These are phyloP conservation scores for Sclerotinia trifoliorum DNA, from an alignment of 2,329 filamentous ascomycete species.

Conservation along the genomic window DNA sequence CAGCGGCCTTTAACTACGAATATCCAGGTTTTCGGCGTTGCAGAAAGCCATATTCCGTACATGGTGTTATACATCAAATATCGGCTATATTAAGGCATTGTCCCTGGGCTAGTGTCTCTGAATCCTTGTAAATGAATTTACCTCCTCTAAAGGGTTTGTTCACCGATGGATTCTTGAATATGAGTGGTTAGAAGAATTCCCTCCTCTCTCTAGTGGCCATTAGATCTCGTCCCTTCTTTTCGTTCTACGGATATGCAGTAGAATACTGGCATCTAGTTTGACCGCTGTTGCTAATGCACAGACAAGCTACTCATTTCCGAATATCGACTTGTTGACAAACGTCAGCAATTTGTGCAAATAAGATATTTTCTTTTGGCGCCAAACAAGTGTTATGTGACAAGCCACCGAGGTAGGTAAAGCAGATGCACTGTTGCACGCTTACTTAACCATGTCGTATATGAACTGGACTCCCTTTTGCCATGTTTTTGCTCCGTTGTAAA, in stretches of 20 bases:
- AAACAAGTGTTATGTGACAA: background rate
- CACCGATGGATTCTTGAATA: background rate
- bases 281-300: background rate
- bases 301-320: conserved; percentile 1
- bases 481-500: background rate
- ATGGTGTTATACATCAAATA: no score
- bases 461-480: background rate
- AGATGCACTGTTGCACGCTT: background rate
- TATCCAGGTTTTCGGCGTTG: no score
- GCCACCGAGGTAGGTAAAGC: background rate
- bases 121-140: background rate
- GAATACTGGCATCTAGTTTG: background rate
- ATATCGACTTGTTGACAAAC: background rate
- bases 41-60: no score
- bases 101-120: background rate
- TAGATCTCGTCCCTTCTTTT: background rate
- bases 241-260: background rate
- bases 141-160: conserved; percentile 9
- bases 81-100: no score
- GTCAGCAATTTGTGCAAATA: background rate
- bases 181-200: conserved; percentile 7
- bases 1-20: background rate
- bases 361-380: background rate
- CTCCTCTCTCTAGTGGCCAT: background rate
- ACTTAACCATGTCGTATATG: background rate